phyloP scores from a whole-genome alignment of 1,284 basidiomycete species.

The Leccinum angustisporum region DNA sequence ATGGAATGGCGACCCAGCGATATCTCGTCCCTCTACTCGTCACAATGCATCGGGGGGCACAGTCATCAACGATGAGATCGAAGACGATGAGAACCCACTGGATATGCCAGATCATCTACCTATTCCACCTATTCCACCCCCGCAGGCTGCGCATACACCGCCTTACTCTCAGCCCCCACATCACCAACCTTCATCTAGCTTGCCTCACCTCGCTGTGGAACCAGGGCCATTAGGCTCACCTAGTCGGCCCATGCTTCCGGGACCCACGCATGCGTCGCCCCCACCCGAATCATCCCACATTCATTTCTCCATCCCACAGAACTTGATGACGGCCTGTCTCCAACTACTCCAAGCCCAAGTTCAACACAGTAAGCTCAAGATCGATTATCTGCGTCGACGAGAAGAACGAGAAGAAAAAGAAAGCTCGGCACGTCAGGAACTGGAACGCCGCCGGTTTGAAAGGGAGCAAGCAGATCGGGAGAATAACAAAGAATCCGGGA shows the following conservation, averaged over 20 bases:
- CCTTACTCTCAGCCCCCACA: conserved; percentile 26
- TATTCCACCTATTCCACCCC: conserved; percentile 10
- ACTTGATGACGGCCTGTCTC: conserved; percentile 55
- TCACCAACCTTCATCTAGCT: conserved; percentile 12
- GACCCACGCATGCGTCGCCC: conserved; percentile 23
- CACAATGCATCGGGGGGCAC: conserved; percentile 34
- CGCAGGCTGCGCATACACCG: conserved; percentile 28
- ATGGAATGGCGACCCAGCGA: conserved; percentile 63
- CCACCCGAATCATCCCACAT: conserved; percentile 40
- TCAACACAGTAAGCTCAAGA: conserved; percentile 57
- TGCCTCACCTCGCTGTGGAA: conserved; percentile 22
- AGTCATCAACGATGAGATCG: conserved; percentile 43
- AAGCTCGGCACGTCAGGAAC: conserved; percentile 45
- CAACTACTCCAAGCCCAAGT: conserved; percentile 57
- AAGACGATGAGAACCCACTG: conserved; percentile 49
- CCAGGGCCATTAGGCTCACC: conserved; percentile 22
- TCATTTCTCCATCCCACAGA: conserved; percentile 54
- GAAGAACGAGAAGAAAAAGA: conserved; percentile 65
- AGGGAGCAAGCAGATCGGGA: conserved; percentile 54
- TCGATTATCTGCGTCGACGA: conserved; percentile 61
- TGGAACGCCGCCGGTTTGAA: conserved; percentile 47
- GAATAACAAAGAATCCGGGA: conserved; percentile 47
- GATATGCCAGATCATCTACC: conserved; percentile 39
- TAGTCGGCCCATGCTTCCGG: conserved; percentile 24
- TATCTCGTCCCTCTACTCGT: conserved; percentile 44